Percentiles rank a stretch among this genome's conserved stretches.
Conservation (phyloP, 2,329 filamentous ascomycete genomes). For the Tolypocladium endophyticum region DNA sequence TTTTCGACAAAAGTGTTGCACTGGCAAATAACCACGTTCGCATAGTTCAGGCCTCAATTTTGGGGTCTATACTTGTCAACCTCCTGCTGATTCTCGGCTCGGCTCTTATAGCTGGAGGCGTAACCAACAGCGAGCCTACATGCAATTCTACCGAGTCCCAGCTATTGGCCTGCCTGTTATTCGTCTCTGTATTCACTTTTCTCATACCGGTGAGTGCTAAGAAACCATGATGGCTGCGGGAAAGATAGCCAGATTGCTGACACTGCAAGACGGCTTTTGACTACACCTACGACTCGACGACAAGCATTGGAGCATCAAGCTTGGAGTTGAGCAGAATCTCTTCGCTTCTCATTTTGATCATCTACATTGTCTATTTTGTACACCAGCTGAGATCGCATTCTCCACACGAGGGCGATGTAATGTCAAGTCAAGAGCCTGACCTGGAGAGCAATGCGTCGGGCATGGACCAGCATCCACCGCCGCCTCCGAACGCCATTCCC, state of each 20-base stretch:
- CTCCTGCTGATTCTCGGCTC: constrained; percentile 65
- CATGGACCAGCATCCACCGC: background rate
- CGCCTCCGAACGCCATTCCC: background rate
- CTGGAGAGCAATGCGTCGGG: background rate
- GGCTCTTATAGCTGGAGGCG: constrained; percentile 59
- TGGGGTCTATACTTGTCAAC: constrained; percentile 71
- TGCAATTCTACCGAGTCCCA: constrained; percentile 21
- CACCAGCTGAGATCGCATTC: constrained; percentile 61
- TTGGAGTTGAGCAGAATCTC: constrained; percentile 69
- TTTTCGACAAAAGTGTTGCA: constrained; percentile 37
- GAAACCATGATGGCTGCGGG: background rate
- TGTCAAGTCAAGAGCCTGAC: background rate
- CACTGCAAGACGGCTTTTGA: constrained; percentile 27
- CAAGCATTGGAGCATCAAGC: constrained; percentile 48
- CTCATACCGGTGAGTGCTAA: constrained; percentile 21
- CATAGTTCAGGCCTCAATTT: constrained; percentile 65
- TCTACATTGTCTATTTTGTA: constrained; percentile 63
- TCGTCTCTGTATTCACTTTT: constrained; percentile 27
- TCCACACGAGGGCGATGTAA: background rate
- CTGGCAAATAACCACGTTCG: constrained; percentile 51
- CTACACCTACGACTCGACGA: constrained; percentile 42
- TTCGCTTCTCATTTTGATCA: constrained; percentile 61
- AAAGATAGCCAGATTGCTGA: background rate
- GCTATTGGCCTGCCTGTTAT: constrained; percentile 23
- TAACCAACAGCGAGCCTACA: constrained; percentile 55